Evolutionary conservation across 1,139 yeast species (phyloP), one percentile per base, ranked within the genome.

Genomic region (Protomyces arabidopsidicola): DNA sequence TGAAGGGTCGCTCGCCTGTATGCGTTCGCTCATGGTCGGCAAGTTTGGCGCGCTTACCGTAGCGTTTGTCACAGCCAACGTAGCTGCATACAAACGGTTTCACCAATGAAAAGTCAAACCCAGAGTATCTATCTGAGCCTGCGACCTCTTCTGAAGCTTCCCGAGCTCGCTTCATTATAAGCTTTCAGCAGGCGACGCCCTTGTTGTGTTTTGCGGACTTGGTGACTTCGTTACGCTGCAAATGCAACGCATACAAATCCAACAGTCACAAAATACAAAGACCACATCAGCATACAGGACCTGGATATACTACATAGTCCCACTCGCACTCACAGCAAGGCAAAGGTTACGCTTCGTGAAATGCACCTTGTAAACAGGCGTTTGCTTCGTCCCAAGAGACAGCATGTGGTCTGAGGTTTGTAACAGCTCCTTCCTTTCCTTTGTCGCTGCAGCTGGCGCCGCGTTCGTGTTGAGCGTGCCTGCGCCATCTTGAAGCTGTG

Each of bases 331-430:
- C 20, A 58, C 35, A n/a, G 62, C 62, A 27, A 58, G 45, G 45
- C 62, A 58, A 69, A 95, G 77, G 75, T 95, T 95, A 67, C 97
- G 81, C 72, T 95, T 81, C 0, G 98, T 91, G 74, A 91, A 93
- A 71, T 87, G 90, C 38, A 95, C 96, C 71, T 88, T 90, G 76
- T 87, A 93, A 27, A 93, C 95, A 1, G 98, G 97, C 0, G 98
- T 90, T 75, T 87, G 87, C 75, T 90, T 93, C 0, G 99, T 91
- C 75, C 88, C 89, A 74, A 87, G 93, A 16, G 95, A 95, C 2
- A 96, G 90, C 85, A 93, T 83, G 71, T 93, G 96, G 75, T 93
- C 99, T 57, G 84, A 80, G 1, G 95, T 85, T 39, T 55, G 63
- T 18, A 52, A 20, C 27, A 55, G 34, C 35, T 45, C 60, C 65